Evolutionary conservation across 2,329 filamentous ascomycete genomes (phyloP), one percentile per base, ranked within the genome.

Genomic region (Triangularia setosa): DNA sequence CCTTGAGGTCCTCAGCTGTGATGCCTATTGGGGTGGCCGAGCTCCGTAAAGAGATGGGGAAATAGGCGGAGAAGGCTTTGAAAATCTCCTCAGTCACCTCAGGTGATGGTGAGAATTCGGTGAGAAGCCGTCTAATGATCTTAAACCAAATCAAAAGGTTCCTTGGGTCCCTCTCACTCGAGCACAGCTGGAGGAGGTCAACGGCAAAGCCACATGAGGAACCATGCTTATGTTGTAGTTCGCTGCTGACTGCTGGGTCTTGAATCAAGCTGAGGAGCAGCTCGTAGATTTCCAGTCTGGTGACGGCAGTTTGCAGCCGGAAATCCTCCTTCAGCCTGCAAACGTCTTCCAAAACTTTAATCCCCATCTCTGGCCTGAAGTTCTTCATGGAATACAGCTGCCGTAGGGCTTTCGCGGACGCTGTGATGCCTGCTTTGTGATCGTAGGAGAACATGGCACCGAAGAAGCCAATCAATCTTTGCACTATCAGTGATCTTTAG

Each of bases 71-170:
- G 73, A 85, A 86, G 0, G 80, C 75, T 62, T 80, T 80, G 72
- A 86, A 87, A 1, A 84, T 77, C 62, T 82, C 79, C 30, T 80
- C 79, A 8, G 80, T 75, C 1, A 84, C 75, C 8, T 82, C 80
- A 4, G 78, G 66, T 0, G 82, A 79, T 0, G 80, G 76, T 0
- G 76, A 75, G 60, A 82, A 85, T 14, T 78, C 75, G 2, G 76
- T 72, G 8, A 85, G 72, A 28, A 86, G 79, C 2, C 72, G 70
- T 60, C 74, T 73, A 23, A 86, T 67, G 25, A 82, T 81, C 27
- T 77, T 78, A 68, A 87, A 87, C 85, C 85, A 87, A 3, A 79
- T 74, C 72, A 86, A 78, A 16, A 87, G 76, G 61, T 84, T 86
- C 65, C 80, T 79, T 0, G 85, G 85, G 63, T 87, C 84, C 66